Evolutionary conservation across 2,329 filamentous ascomycete species (phyloP).

Genomic region (Scytalidium sp.): DNA sequence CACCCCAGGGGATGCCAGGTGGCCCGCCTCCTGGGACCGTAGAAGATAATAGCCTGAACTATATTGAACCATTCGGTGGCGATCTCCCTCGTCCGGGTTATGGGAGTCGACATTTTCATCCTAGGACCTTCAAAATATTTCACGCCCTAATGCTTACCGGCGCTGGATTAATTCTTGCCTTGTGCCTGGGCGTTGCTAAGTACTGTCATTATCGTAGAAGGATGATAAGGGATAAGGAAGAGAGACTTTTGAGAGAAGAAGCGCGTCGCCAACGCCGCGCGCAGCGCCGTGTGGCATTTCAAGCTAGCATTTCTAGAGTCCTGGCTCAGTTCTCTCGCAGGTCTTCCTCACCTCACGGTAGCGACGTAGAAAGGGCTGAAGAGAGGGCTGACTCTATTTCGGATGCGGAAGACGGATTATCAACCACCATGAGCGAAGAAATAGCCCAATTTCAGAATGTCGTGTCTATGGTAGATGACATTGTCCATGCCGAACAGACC

Average conservation of each 20-base stretch:
- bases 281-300: conserved; percentile 14
- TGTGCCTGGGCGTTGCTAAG: conserved; percentile 18
- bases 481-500: conserved; percentile 15
- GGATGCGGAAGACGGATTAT: conserved; percentile 18
- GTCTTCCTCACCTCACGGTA: conserved; percentile 1
- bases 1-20: too few relatives aligned
- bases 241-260: conserved; percentile 7
- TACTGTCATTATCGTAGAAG: conserved; percentile 9
- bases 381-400: conserved; percentile 17
- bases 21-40: too few relatives aligned
- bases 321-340: conserved; percentile 7
- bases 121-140: too few relatives aligned
- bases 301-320: conserved; percentile 13
- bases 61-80: too few relatives aligned
- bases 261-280: conserved; percentile 15
- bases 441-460: conserved; percentile 19
- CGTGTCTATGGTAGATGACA: conserved; percentile 17
- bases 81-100: too few relatives aligned
- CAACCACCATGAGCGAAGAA: conserved; percentile 18
- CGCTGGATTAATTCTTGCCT: conserved; percentile 20
- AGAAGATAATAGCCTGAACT: too few relatives aligned
- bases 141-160: conserved; percentile 16
- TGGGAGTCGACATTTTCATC: too few relatives aligned
- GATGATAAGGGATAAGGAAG: neutral
- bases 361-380: conserved; percentile 10